Evolutionary conservation across 208 protist genomes (phyloP), one percentile per base, ranked within the genome.

Genomic region (Crithidia bombi): DNA sequence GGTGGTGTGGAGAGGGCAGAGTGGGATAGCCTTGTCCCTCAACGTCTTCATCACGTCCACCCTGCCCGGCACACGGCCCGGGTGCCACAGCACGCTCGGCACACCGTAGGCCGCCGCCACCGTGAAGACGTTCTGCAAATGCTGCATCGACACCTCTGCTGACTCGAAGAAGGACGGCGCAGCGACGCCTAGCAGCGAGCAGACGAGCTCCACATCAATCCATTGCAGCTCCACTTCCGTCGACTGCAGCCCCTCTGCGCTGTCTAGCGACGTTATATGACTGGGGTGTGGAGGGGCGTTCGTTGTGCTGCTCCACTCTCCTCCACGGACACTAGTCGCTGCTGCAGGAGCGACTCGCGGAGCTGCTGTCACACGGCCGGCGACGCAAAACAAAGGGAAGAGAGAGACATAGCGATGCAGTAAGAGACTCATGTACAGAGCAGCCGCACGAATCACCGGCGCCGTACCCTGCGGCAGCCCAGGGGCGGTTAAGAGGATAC

Each of bases 131-230:
- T 94, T 92, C 39, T 89, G 80, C 69, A 94, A 46, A 71, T 92
- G 87, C 67, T 90, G 85, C 51, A 79, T 54, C 9, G 78, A 75
- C 19, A 86, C 82, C 30, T 78, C 49, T 12, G 70, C 70, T 0
- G 71, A 82, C 32, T 92, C 89, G 56, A 94, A 94, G 65, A 94
- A 92, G 58, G 87, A 86, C 1, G 81, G 77, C n/a, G 87, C 58
- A 0, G 73, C 28, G 38, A 94, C 82, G 30, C 89, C 86, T 59
- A 91, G 82, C 19, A 90, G 78, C 4, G 64, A 64, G 30, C 82
- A 69, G 38, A 83, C 75, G 3, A 88, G 50, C 73, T 94, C 84
- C 32, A 94, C 80, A 63, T 94, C 89, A n/a, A 90, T 77, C 86
- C 89, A 94, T 65, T 94, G 84, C 47, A 92, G 64, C 35, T 84